Evolutionary conservation across 495 filamentous ascomycete species (phyloP).

Genomic region (Cenococcum geophilum): DNA sequence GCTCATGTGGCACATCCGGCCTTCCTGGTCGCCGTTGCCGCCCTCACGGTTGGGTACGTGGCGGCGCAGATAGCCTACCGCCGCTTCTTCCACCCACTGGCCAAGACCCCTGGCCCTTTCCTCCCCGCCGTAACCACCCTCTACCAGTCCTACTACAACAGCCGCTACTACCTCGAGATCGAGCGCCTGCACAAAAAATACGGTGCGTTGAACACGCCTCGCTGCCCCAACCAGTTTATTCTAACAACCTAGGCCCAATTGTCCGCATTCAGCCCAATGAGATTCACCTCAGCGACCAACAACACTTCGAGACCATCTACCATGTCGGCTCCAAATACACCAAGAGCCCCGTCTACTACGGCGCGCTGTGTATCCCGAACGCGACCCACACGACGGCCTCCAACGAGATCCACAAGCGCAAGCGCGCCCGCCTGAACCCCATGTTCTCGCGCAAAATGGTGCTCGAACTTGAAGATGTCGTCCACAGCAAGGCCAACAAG

Average conservation of each 20-base stretch:
- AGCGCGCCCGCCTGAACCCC: neutral
- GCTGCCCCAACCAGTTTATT: too few relatives aligned
- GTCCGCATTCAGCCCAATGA: neutral
- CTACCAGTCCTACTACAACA: too few relatives aligned
- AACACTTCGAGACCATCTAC: neutral
- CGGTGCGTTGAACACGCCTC: too few relatives aligned
- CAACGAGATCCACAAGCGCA: neutral
- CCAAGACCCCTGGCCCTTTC: too few relatives aligned
- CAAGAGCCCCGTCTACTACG: neutral
- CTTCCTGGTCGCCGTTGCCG: too few relatives aligned
- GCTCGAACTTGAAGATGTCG: neutral
- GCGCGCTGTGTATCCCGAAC: neutral
- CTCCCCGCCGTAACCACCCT: too few relatives aligned
- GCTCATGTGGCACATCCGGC: too few relatives aligned
- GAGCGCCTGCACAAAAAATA: too few relatives aligned
- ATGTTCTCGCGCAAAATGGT: neutral
- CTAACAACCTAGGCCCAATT: neutral
- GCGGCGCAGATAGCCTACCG: too few relatives aligned
- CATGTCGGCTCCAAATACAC: neutral
- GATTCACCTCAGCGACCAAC: neutral
- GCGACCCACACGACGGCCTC: neutral
- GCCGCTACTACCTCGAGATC: too few relatives aligned
- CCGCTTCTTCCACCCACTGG: too few relatives aligned
- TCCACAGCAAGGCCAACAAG: neutral
- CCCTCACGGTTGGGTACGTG: too few relatives aligned